Evolutionary conservation across 2,329 filamentous ascomycete genomes (phyloP).

Genomic region (Exophiala alcalophila): DNA sequence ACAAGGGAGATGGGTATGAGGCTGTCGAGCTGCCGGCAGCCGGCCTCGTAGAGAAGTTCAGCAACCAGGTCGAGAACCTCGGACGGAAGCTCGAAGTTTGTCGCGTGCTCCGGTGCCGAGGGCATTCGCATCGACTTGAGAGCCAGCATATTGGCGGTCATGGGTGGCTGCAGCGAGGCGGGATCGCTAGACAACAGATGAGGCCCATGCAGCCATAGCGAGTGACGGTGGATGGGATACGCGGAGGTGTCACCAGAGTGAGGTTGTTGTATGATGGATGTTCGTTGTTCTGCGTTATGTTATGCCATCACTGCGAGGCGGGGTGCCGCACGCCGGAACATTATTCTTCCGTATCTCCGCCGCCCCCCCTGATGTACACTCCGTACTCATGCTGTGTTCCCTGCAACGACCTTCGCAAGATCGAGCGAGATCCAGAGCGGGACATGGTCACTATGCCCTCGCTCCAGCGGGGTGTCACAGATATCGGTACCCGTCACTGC

Average conservation of each 20-base stretch:
- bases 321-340: no score
- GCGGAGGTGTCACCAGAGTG: no score
- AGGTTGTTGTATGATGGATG: no score
- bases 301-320: no score
- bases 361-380: no score
- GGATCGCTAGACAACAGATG: neutral
- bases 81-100: conserved; percentile 15
- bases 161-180: neutral
- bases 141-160: conserved; percentile 13
- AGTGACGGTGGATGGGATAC: no score
- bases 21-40: conserved; percentile 14
- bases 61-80: conserved; percentile 23
- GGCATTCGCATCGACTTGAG: conserved; percentile 23
- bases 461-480: conserved; percentile 42
- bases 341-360: neutral
- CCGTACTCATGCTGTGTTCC: no score
- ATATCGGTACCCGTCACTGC: conserved; percentile 40
- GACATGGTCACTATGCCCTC: conserved; percentile 55
- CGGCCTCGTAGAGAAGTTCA: conserved; percentile 17
- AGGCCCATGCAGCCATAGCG: neutral
- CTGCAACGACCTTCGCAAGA: conserved; percentile 3
- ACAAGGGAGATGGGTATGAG: conserved; percentile 20
- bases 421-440: conserved; percentile 46
- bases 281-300: no score
- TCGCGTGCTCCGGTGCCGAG: conserved; percentile 13